Conservation (phyloP, 148 eudicot species). For the Pouteria glomerata region DNA sequence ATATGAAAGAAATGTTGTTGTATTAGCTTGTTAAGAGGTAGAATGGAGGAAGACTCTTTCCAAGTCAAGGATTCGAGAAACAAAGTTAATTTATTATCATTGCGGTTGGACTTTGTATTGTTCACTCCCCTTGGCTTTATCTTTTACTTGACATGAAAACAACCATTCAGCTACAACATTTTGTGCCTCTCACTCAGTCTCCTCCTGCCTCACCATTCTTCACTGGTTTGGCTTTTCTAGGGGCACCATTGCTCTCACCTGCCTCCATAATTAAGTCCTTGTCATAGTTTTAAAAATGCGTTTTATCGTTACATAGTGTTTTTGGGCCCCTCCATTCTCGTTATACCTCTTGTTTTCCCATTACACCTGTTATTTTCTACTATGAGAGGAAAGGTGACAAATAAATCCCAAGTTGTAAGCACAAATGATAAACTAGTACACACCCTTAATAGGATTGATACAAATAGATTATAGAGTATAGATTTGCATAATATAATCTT, state of each 20-base stretch:
- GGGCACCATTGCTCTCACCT: neutral
- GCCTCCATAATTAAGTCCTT: too few species aligned
- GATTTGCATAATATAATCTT: too few species aligned
- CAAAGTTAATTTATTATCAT: neutral
- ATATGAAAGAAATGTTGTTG: too few species aligned
- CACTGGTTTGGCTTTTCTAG: neutral
- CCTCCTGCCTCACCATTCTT: neutral
- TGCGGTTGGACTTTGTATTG: neutral
- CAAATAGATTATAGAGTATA: too few species aligned
- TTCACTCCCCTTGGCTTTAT: neutral
- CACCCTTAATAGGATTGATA: too few species aligned
- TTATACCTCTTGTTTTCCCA: too few species aligned
- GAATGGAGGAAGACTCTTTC: too few species aligned
- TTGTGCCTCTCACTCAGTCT: neutral
- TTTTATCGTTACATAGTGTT: too few species aligned
- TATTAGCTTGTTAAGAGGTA: neutral
- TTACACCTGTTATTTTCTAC: too few species aligned
- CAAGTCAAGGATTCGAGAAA: slow-evolving; percentile 3
- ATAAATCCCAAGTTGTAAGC: neutral
- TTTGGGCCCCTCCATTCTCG: too few species aligned
- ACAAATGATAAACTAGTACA: too few species aligned
- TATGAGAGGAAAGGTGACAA: neutral
- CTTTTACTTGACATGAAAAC: neutral
- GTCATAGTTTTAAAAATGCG: too few species aligned
- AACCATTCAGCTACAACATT: neutral